phyloP scores from a whole-genome alignment of 2,329 filamentous ascomycete genomes.

The Chrysosporium keratinophilum region DNA sequence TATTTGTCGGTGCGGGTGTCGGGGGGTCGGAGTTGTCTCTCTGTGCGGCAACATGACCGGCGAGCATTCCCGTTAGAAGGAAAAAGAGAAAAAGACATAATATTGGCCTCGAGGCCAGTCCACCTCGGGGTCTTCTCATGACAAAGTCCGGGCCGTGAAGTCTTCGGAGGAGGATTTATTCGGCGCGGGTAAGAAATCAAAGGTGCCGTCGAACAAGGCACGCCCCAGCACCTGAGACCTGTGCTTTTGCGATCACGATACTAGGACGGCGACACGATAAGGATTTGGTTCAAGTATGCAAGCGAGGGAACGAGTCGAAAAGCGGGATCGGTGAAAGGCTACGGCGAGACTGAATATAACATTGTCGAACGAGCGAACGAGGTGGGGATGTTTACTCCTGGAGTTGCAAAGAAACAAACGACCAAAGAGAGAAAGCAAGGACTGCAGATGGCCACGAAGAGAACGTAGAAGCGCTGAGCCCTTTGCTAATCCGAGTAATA shows the following conservation, averaged over 20 bases:
- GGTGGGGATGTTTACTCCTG: background rate
- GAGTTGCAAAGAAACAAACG: background rate
- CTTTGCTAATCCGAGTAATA: background rate
- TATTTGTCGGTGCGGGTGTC: background rate
- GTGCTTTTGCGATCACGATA: background rate
- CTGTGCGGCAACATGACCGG: slow-evolving; percentile 12
- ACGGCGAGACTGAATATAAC: slow-evolving; percentile 2
- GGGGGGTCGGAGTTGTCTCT: slow-evolving; percentile 6
- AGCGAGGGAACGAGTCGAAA: background rate
- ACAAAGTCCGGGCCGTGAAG: background rate
- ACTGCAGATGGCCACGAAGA: background rate
- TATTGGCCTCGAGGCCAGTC: slow-evolving; percentile 11
- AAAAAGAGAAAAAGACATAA: slow-evolving; percentile 11
- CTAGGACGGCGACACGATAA: background rate
- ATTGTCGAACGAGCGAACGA: slow-evolving; percentile 6
- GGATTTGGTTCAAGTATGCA: background rate
- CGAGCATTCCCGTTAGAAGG: slow-evolving; percentile 7
- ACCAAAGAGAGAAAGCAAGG: background rate
- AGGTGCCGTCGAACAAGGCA: background rate
- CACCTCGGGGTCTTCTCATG: slow-evolving; percentile 14
- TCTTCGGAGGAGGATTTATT: background rate
- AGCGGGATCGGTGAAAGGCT: background rate
- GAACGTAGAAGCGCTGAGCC: background rate
- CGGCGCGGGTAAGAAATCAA: background rate
- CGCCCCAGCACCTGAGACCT: background rate